A percentile compares a stretch with the other conserved stretches of the same genome.
These are phyloP conservation scores for Heterobasidion occidentale DNA, from an alignment of 1,284 basidiomycete genomes.

Conservation along the genomic window DNA sequence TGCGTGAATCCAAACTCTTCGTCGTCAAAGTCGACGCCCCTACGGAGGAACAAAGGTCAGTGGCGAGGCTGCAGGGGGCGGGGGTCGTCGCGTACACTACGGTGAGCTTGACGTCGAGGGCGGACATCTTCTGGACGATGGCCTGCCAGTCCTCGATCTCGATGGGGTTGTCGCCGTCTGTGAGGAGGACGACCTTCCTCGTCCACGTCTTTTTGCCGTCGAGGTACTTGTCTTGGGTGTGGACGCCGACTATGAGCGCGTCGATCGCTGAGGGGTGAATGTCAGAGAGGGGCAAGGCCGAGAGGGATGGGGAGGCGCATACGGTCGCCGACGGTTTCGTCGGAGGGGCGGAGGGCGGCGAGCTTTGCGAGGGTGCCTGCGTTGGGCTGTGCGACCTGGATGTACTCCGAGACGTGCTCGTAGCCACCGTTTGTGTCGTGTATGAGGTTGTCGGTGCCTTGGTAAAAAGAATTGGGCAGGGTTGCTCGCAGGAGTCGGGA, in stretches of 20 bases:
- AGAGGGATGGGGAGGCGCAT: slow-evolving; percentile 21
- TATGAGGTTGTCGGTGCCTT: slow-evolving; percentile 74
- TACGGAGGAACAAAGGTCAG: slow-evolving; percentile 19
- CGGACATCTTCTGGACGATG: slow-evolving; percentile 63
- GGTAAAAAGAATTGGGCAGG: background rate
- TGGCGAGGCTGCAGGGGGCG: background rate
- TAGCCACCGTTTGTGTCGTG: slow-evolving; percentile 62
- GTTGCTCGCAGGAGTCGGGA: background rate
- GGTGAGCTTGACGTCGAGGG: slow-evolving; percentile 47
- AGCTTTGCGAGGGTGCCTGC: slow-evolving; percentile 71
- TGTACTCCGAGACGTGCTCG: slow-evolving; percentile 70
- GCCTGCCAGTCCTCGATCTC: slow-evolving; percentile 68
- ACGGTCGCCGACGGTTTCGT: slow-evolving; percentile 60
- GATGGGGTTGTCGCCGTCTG: slow-evolving; percentile 71
- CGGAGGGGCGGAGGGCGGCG: slow-evolving; percentile 54
- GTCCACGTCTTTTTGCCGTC: slow-evolving; percentile 71
- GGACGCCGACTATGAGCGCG: slow-evolving; percentile 78
- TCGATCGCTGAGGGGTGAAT: slow-evolving; percentile 61
- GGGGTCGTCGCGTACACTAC: slow-evolving; percentile 46
- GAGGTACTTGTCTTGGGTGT: slow-evolving; percentile 63
- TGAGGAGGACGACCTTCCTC: slow-evolving; percentile 72
- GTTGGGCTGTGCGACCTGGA: slow-evolving; percentile 73
- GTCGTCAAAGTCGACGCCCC: slow-evolving; percentile 84
- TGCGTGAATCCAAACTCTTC: slow-evolving; percentile 56
- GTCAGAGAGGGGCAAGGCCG: background rate